Base-by-base conservation (phyloP, 2,329 filamentous ascomycete genomes). In the Botrytis elliptica region DNA sequence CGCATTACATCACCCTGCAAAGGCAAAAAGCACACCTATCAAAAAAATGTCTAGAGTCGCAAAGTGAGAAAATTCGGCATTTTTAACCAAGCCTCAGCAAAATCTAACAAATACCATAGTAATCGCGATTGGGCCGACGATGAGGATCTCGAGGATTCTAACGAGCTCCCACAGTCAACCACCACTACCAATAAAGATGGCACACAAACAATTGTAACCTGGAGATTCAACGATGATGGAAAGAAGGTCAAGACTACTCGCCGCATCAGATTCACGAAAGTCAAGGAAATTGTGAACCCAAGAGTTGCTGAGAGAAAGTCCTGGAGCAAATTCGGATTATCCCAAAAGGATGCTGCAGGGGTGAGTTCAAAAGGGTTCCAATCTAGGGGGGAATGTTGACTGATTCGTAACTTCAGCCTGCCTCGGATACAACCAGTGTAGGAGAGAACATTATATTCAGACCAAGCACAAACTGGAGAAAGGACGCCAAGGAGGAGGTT, bases 171-270 rank as follows among this genome's bases (percentile, higher is more conserved):
- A 75, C 89, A 93, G 79, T 91, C 93, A 79, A 92, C 96, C 85
- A 93, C 95, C 79, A 95, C 94, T 83, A 92, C 92, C 83, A 98
- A 99, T 90, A 97, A 98, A 86, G 96, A 99, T 84, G 96, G 97
- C 83, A 97, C 94, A 80, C 97, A 98, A 86, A 99, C 97, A 65
- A 92, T 96, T 79, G 91, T 97, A 81, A 93, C 93, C 76, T 97
- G 93, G 87, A 89, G 91, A 80, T 90, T 94, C 86, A 95, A 97
- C 86, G 96, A 99, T 79, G 89, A 95, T 76, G 93, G 93, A 84
- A 95, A 97, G 84, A 97, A 97, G 85, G 93, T 98, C 82, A 98
- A 98, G 89, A 96, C 94, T 76, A 98, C 95, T 75, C 95, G 96
- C 83, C 93, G 95, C 80, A 95, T 98, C 86, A 94, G 95, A 83